A percentile compares a stretch with the other conserved stretches of the same genome.
These are phyloP conservation scores for Kurtzmaniella quercitrusa DNA, from an alignment of 1,139 yeast species.

Conservation along the genomic window DNA sequence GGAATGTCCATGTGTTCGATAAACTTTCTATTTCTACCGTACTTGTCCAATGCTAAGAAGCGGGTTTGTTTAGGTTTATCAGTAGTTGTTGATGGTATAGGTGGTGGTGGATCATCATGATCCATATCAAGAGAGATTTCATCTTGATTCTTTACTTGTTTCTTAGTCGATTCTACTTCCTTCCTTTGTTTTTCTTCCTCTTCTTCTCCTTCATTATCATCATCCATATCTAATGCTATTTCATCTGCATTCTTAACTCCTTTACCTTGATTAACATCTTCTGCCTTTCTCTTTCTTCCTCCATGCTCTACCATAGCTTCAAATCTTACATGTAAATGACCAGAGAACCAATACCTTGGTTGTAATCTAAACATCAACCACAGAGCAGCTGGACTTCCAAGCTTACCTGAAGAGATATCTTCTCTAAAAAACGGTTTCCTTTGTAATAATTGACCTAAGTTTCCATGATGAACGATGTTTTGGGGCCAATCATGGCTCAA, in stretches of 20 bases:
- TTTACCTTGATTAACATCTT: neutral
- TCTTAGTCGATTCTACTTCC: too few relatives aligned
- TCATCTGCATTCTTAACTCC: slow-evolving; percentile 17
- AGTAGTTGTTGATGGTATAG: slow-evolving; percentile 1
- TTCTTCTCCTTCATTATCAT: too few relatives aligned
- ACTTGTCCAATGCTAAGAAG: slow-evolving; percentile 84
- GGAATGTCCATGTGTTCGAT: slow-evolving; percentile 40
- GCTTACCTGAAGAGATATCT: slow-evolving; percentile 55
- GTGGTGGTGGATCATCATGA: too few relatives aligned
- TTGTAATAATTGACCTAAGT: slow-evolving; percentile 41
- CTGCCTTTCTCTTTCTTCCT: slow-evolving; percentile 2
- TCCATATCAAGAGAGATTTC: slow-evolving; percentile 24
- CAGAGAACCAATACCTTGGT: slow-evolving; percentile 82
- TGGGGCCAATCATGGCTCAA: slow-evolving; percentile 95
- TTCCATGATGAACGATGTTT: slow-evolving; percentile 67
- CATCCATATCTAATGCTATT: slow-evolving; percentile 21
- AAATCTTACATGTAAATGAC: slow-evolving; percentile 80
- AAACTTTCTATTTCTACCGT: slow-evolving; percentile 58
- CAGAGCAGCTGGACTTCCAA: slow-evolving; percentile 78
- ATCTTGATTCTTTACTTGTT: slow-evolving; percentile 13
- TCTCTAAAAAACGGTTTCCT: slow-evolving; percentile 62
- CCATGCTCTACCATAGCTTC: slow-evolving; percentile 41
- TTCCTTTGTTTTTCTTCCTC: too few relatives aligned
- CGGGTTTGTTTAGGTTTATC: slow-evolving; percentile 31
- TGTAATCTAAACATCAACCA: slow-evolving; percentile 47